phyloP scores from a whole-genome alignment of 2,329 filamentous ascomycete species.

The Tolypocladium pustulatum region DNA sequence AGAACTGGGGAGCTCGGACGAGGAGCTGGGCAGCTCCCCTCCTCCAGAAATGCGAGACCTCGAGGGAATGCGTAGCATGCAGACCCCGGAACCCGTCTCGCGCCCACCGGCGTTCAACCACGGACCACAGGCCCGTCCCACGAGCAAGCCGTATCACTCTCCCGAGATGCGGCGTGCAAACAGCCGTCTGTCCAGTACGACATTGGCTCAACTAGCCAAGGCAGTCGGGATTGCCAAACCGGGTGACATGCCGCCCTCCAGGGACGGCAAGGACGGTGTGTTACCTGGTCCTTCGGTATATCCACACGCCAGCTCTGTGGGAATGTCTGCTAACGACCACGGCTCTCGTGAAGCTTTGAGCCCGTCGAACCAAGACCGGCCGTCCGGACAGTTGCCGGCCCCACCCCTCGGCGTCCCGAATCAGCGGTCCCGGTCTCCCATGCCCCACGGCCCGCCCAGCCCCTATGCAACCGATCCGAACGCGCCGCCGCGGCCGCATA shows the following conservation, averaged over 20 bases:
- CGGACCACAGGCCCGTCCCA: conserved; percentile 58
- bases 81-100: conserved; percentile 66
- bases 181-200: conserved; percentile 72
- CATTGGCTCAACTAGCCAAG: conserved; percentile 68
- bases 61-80: conserved; percentile 42
- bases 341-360: conserved; percentile 43
- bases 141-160: conserved; percentile 58
- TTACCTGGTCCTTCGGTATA: conserved; percentile 37
- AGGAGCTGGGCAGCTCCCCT: conserved; percentile 30
- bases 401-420: conserved; percentile 29
- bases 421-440: conserved; percentile 34
- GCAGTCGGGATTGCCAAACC: conserved; percentile 46
- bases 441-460: conserved; percentile 21
- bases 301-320: conserved; percentile 37
- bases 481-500: conserved; percentile 16
- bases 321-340: conserved; percentile 43
- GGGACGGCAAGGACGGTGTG: conserved; percentile 20
- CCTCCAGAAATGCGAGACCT: conserved; percentile 37
- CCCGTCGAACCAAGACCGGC: conserved; percentile 22
- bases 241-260: conserved; percentile 17
- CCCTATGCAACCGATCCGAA: conserved; percentile 20
- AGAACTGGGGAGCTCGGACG: conserved; percentile 47
- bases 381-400: conserved; percentile 26
- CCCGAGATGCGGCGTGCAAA: conserved; percentile 72
- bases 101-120: conserved; percentile 73